phyloP scores from a whole-genome alignment of 1,284 basidiomycete species.

The Hymenochaete sp. region DNA sequence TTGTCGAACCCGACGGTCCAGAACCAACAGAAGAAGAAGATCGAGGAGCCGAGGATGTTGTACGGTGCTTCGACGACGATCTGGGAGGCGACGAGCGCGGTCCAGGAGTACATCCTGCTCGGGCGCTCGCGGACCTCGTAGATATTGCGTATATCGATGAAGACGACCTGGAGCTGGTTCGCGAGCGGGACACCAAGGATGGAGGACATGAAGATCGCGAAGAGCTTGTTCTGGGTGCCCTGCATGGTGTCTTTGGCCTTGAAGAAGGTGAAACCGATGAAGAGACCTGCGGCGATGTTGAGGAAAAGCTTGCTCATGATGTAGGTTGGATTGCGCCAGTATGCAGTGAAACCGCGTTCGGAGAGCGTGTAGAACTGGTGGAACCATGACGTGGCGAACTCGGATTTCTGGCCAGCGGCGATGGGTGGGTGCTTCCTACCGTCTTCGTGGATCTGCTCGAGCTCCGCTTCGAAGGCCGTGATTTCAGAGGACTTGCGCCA shows the following conservation, averaged over 20 bases:
- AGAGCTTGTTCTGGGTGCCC: constrained; percentile 17
- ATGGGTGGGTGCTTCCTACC: constrained; percentile 32
- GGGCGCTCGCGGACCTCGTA: constrained; percentile 18
- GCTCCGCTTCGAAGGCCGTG: constrained; percentile 22
- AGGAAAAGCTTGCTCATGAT: constrained; percentile 37
- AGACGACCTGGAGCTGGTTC: constrained; percentile 40
- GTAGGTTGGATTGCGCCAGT: constrained; percentile 50
- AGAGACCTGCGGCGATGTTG: constrained; percentile 15
- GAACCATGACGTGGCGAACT: constrained; percentile 42
- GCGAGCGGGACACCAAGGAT: constrained; percentile 37
- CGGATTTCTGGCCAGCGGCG: constrained; percentile 27
- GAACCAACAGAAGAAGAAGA: constrained; percentile 22
- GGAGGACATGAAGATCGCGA: constrained; percentile 38
- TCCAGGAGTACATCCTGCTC: constrained; percentile 18
- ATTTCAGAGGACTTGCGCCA: constrained; percentile 34
- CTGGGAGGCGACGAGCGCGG: constrained; percentile 14
- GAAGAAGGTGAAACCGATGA: constrained; percentile 19
- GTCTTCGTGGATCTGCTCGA: constrained; percentile 32
- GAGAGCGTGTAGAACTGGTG: constrained; percentile 39
- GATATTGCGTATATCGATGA: constrained; percentile 27
- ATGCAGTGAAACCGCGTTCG: constrained; percentile 42
- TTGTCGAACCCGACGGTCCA: constrained; percentile 16
- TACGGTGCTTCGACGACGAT: constrained; percentile 15
- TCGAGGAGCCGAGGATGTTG: constrained; percentile 14
- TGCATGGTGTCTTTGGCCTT: constrained; percentile 13